phyloP scores from a whole-genome alignment of 345 rosid species.

The Toxicodendron radicans region DNA sequence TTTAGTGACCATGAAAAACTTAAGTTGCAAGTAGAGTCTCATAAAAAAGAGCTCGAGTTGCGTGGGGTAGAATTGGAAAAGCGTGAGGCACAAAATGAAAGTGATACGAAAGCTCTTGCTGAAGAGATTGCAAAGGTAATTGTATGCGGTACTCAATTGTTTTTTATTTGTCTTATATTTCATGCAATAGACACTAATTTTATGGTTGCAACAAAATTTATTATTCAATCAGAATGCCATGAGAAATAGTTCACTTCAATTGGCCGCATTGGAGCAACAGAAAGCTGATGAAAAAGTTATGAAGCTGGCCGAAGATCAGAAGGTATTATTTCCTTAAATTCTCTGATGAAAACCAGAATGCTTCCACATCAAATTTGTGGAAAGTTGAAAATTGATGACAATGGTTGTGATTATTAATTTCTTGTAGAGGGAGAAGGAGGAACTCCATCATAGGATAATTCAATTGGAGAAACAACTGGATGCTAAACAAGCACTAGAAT shows the following conservation, averaged over 20 bases:
- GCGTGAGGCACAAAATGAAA: conserved; percentile 90
- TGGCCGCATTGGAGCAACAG: conserved; percentile 81
- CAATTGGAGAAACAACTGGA: conserved; percentile 74
- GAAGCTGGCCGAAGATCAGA: conserved; percentile 86
- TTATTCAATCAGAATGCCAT: conserved; percentile 49
- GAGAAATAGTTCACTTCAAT: conserved; percentile 55
- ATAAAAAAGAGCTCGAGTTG: conserved; percentile 66
- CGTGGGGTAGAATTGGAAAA: conserved; percentile 65
- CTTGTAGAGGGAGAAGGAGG: conserved; percentile 72
- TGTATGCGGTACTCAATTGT: conserved; percentile 12
- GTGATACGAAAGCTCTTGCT: conserved; percentile 55
- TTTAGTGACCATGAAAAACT: conserved; percentile 83
- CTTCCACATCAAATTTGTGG: conserved; percentile 6
- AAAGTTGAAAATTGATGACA: conserved; percentile 12
- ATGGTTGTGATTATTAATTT: conserved; percentile 20
- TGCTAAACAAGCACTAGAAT: conserved; percentile 76
- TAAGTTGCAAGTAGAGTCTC: conserved; percentile 74
- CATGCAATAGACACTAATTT: background rate
- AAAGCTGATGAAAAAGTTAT: conserved; percentile 69
- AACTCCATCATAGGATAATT: conserved; percentile 62
- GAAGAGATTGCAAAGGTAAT: conserved; percentile 78
- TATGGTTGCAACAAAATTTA: conserved; percentile 16
- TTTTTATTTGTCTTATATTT: background rate
- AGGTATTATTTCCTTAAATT: conserved; percentile 50
- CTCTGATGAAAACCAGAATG: conserved; percentile 2